Percentiles rank a stretch among this genome's conserved stretches.
Conservation (phyloP, 78 protist genomes). For the Planoprotostelium fungivorum region DNA sequence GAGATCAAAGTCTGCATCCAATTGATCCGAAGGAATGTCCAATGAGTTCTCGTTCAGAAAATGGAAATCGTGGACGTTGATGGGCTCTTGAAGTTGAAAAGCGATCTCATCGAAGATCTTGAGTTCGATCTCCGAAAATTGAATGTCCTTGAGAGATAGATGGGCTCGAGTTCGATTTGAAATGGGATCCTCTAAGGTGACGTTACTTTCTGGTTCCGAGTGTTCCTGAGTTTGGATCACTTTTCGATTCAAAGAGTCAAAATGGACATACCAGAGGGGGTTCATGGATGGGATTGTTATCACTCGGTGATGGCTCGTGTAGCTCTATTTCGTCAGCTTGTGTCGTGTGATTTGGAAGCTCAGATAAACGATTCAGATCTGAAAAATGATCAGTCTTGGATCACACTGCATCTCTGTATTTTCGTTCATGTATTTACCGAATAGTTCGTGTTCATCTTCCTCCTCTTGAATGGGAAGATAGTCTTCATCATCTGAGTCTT, state of each 20-base stretch:
- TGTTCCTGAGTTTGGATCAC: no score
- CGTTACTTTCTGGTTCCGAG: not conserved
- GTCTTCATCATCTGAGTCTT: not conserved
- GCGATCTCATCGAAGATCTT: not conserved
- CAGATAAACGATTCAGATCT: not conserved
- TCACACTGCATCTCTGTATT: not conserved
- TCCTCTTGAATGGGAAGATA: not conserved
- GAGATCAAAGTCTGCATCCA: no score
- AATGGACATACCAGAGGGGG: no score
- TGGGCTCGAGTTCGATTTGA: not conserved
- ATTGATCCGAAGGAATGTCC: no score
- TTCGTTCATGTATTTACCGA: not conserved
- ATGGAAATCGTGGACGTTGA: not conserved
- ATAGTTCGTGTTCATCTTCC: not conserved
- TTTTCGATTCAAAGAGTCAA: no score
- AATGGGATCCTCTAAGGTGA: no score
- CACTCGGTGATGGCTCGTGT: no score
- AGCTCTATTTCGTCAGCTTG: not conserved
- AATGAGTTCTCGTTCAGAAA: not conserved
- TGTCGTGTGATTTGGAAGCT: not conserved
- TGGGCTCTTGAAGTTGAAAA: not conserved
- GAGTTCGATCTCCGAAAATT: not conserved
- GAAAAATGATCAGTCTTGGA: no score
- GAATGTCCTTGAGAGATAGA: not conserved
- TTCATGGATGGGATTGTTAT: no score